phyloP scores from a whole-genome alignment of 108 stramenopile genomes.

The Ochromonas danica region DNA sequence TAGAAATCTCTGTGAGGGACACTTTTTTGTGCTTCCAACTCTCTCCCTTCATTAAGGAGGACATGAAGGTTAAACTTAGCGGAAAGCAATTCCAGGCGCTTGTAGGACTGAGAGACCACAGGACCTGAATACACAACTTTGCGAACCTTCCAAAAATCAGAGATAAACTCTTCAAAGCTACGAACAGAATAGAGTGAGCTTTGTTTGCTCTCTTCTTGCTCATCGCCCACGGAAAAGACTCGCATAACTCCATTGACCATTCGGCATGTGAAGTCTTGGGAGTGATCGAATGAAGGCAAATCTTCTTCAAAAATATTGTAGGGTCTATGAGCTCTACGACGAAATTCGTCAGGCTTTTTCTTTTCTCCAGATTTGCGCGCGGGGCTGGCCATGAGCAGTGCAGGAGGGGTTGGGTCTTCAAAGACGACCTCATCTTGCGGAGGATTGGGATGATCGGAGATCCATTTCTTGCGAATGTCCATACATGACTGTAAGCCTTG shows the following conservation, averaged over 20 bases:
- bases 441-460: slow-evolving; percentile 12
- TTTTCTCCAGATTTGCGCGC: too few relatives aligned
- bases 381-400: neutral
- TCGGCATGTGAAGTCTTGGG: neutral
- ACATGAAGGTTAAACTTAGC: slow-evolving; percentile 76
- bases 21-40: slow-evolving; percentile 73
- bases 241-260: slow-evolving; percentile 10
- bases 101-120: slow-evolving; percentile 37
- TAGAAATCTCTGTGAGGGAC: slow-evolving; percentile 77
- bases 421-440: slow-evolving; percentile 6
- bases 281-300: neutral
- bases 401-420: neutral
- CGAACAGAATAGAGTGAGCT: neutral
- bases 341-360: neutral
- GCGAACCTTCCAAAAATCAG: neutral
- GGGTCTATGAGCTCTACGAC: neutral
- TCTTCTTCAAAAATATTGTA: slow-evolving; percentile 27
- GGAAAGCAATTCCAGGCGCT: slow-evolving; percentile 55
- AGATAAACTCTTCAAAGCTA: slow-evolving; percentile 7
- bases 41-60: slow-evolving; percentile 72
- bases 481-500: neutral
- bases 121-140: slow-evolving; percentile 30
- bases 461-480: slow-evolving; percentile 2
- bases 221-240: neutral
- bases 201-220: too few relatives aligned